Evolutionary conservation across 108 stramenopile genomes (phyloP), one percentile per base, ranked within the genome.

Genomic region (Nitzschia sp.): DNA sequence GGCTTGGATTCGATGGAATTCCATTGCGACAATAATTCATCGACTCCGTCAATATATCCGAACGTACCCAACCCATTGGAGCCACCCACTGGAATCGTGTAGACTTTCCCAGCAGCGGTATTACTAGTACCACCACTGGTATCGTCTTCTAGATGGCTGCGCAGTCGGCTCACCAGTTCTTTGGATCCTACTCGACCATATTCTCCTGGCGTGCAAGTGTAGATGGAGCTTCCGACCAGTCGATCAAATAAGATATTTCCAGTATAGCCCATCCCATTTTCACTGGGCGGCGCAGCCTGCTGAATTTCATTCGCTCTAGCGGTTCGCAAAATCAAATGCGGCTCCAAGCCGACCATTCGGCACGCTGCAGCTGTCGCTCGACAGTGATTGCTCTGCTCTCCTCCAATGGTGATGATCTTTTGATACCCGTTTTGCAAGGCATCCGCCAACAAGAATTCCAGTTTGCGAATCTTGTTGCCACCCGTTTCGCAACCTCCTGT

Each of bases 301-400:
- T 75, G 71, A 29, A 85, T 66, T 29, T 67, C 44, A 69, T 83
- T 73, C 6, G 88, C 89, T 32, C 81, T 47, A 36, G 36, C 54
- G 1, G 92, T 90, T 35, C 92, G 77, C 23, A 93, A 65, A 64
- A 93, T 90, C 25, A 93, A 55, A 77, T 90, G 87, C 4, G 92
- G 87, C 46, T 86, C 83, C 56, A 93, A 62, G 41, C 89, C 89
- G 0, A 93, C 63, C 82, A 87, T 87, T 9, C 92, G 87, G 33
- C 80, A 74, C 15, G 92, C 95, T 23, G 86, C 80, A 2, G 93
- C 92, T 13, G 95, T 96, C 22, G 93, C 93, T 0, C 95, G 82
- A 77, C 92, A 94, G 68, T 96, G 95, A 81, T 96, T 96, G 63
- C 78, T 80, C 78, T 96, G 95, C 54, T 85, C 88, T 2, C 93